phyloP scores from a whole-genome alignment of 208 protist species.

The Acanthamoeba culbertsoni region DNA sequence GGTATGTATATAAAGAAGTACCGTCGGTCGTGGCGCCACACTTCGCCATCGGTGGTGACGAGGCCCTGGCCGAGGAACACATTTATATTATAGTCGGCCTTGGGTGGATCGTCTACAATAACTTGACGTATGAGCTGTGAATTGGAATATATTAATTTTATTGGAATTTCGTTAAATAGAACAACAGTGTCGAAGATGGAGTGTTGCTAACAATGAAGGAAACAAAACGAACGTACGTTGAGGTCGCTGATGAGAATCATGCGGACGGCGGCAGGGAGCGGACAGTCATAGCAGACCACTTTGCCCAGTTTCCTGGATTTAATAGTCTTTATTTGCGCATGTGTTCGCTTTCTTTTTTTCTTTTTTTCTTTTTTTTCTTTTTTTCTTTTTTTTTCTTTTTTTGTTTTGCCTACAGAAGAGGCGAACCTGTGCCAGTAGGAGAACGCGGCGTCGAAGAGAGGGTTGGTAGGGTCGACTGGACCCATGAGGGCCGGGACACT shows the following conservation, averaged over 20 bases:
- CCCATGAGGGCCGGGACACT: background rate
- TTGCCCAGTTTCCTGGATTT: background rate
- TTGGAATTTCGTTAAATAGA: background rate
- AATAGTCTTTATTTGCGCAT: background rate
- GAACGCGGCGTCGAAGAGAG: conserved; percentile 23
- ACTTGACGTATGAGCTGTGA: conserved; percentile 10
- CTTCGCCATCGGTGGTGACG: background rate
- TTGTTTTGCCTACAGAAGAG: background rate
- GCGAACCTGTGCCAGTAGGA: background rate
- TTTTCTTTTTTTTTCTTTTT: background rate
- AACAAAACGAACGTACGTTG: background rate
- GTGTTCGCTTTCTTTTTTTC: background rate
- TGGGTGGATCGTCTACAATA: conserved; percentile 44
- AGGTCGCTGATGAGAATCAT: conserved; percentile 20
- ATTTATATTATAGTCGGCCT: conserved; percentile 51
- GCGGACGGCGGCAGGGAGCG: background rate
- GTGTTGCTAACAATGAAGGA: background rate
- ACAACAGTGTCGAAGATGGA: background rate
- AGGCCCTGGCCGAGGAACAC: conserved; percentile 30
- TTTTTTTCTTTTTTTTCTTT: background rate
- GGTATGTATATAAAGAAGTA: background rate
- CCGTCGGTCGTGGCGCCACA: conserved; percentile 54
- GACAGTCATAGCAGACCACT: background rate
- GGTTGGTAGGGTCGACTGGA: background rate
- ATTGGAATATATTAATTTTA: background rate